Percentiles rank a stretch among this genome's conserved stretches.
phyloP scores from a whole-genome alignment of 805 yeast species.

The Kluyveromyces wickerhamii region DNA sequence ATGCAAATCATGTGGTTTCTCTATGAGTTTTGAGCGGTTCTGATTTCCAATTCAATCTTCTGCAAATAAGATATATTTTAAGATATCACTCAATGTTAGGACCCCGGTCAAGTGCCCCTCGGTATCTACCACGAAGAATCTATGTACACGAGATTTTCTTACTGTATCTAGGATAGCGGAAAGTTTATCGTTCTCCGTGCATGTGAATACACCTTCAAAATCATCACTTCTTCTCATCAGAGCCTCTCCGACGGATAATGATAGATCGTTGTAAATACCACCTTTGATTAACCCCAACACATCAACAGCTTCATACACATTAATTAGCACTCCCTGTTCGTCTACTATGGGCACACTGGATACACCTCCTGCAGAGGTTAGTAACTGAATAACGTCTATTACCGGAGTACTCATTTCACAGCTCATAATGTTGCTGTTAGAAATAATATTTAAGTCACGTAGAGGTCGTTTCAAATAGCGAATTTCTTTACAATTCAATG shows the following conservation, averaged over 20 bases:
- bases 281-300: constrained; percentile 88
- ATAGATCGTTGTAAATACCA: constrained; percentile 84
- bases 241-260: constrained; percentile 92
- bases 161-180: constrained; percentile 90
- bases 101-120: constrained; percentile 72
- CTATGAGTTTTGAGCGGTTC: too few species aligned
- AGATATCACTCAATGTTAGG: constrained; percentile 83
- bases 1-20: too few species aligned
- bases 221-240: constrained; percentile 83
- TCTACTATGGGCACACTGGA: constrained; percentile 92
- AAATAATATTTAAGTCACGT: constrained; percentile 58
- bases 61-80: constrained; percentile 70
- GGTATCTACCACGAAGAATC: constrained; percentile 89
- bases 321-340: constrained; percentile 53
- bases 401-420: constrained; percentile 90
- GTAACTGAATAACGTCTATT: constrained; percentile 78
- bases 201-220: constrained; percentile 95
- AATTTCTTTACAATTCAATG: constrained; percentile 92
- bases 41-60: too few species aligned
- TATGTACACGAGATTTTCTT: constrained; percentile 80
- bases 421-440: constrained; percentile 51
- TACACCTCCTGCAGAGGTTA: constrained; percentile 67
- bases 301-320: constrained; percentile 94
- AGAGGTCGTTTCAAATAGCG: constrained; percentile 73
- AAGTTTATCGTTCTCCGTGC: constrained; percentile 78